Evolutionary conservation across 257 asterid genomes (phyloP), one percentile per base, ranked within the genome.

Genomic region (Rhazya stricta): DNA sequence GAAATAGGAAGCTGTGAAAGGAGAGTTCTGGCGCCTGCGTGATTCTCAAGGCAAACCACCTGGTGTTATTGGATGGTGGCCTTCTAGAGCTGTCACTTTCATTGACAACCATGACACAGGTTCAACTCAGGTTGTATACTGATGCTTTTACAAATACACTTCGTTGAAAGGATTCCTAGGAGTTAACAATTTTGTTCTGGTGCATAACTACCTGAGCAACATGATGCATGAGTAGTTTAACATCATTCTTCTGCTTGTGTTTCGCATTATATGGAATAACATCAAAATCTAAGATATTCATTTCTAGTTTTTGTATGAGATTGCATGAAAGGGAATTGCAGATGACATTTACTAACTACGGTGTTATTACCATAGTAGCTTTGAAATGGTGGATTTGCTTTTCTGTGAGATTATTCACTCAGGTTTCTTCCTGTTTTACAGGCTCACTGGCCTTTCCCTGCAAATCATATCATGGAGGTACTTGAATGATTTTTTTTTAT

Each of bases 361-460:
- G 29, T 46, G 41, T 23, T 25, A 69, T 29, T 8, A n/a, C 41
- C n/a, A 66, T 37, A 25, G 56, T 39, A 27, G 68, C 46, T 56
- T 23, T 34, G 6, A 58, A 41, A 21, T 32, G 37, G 41, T 56
- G 42, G 1, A 42, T 9, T 29, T 41, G 9, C 12, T 41, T n/a
- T 45, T 30, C 46, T 32, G 18, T 41, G 41, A 41, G 23, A 32
- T 67, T 65, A 30, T 63, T 73, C 11, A 62, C 81, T 77, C 41
- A 75, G 72, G 5, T 67, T 81, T 62, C 53, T 41, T 29, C 63
- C 61, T 46, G 65, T 61, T 74, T 74, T 78, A 85, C 93, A 94
- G 98, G 96, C 90, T 46, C 97, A 91, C 76, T 94, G 98, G 98
- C 98, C 98, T 80, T 94, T 94, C 57, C 97, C 98, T 30, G 87